Evolutionary conservation across 1,284 basidiomycete species (phyloP), one percentile per base, ranked within the genome.

Genomic region (Sanghuangporus baumii): DNA sequence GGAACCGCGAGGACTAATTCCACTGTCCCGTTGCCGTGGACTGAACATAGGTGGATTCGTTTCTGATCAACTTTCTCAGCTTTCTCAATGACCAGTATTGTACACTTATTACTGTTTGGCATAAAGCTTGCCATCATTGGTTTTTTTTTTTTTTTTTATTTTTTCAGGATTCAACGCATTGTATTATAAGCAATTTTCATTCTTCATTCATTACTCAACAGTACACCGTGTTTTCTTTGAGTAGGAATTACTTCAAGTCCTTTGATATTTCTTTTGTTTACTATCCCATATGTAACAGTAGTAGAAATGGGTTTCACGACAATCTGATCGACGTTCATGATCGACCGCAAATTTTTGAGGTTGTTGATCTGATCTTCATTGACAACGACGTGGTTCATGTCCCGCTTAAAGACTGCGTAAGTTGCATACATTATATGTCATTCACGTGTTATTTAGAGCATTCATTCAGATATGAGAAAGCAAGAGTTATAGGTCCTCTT

Each of bases 401-500:
- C 80, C 41, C 85, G 81, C 71, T 74, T 82, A 43, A 88, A 81
- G 74, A 87, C 84, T 61, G 77, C 81, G 88, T 90, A 75, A 59
- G 85, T 77, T n/a, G 57, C 41, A 40, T 59, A 36, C 20, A n/a
- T 46, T 14, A 14, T 18, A 16, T n/a, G 43, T 16, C 12, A 3
- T 14, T 14, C 5, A 6, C 6, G 20, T 14, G 16, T 7, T 46
- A 46, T 18, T n/a, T 16, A 46, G 18, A 1, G 8, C 20, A n/a
- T 18, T n/a, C 43, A 6, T 6, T 55, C 67, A 93, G 90, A 36
- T 93, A 90, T 75, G 89, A 89, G 74, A 89, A 90, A 72, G 77
- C 74, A 14, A 81, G 86, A 56, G 79, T 82, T 8, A 85, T 93
- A 59, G 81, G 81, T 43, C 94, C 96, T 4, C 77, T 97, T 59